Base-by-base conservation (phyloP, 352 stramenopile species). In the Thraustochytrium sp. region DNA sequence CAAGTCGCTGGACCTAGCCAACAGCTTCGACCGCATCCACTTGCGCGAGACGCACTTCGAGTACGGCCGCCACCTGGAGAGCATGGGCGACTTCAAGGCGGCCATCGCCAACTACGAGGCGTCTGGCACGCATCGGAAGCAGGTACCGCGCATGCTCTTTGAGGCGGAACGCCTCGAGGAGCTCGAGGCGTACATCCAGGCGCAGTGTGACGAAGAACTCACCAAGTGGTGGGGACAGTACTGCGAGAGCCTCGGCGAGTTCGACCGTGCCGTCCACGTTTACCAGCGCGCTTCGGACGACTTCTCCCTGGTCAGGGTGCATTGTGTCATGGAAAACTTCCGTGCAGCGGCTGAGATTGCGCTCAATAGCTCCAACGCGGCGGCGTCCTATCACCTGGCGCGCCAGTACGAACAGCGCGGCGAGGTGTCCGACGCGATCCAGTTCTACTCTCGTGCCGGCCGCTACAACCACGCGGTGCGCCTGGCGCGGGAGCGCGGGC, bases 381-480 rank as follows among this genome's bases (percentile, higher is more conserved):
- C 91, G 1, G 90, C 91, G 2, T 89, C 91, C 11, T 96, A 94
- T 78, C 91, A 96, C 82, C 87, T 97, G 11, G 93, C 92, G 36
- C 87, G 92, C 16, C 92, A 97, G 76, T 92, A 95, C 55, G 92
- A 97, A 84, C 87, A 87, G 1, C 87, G 89, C 54, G 92, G 91
- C 29, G 91, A 97, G 26, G 89, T 92, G 38, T 87, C 89, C 23
- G 92, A 93, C 46, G 94, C 95, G 0, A 96, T 98, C 23, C 90
- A 94, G 73, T 97, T 97, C 76, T 98, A 95, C 84, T 92, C 90
- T 0, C 89, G 87, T 16, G 92, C 91, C 16, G 90, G 91, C 3
- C 93, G 93, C 74, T 97, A 96, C 88, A 96, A 96, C 80, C 94
- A 98, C 85, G 94, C 94, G 0, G 97, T 98, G 75, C 91, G 94